These are phyloP conservation scores for Taiozyma onychis DNA, from an alignment of 1,139 yeast species.

Conservation along the genomic window DNA sequence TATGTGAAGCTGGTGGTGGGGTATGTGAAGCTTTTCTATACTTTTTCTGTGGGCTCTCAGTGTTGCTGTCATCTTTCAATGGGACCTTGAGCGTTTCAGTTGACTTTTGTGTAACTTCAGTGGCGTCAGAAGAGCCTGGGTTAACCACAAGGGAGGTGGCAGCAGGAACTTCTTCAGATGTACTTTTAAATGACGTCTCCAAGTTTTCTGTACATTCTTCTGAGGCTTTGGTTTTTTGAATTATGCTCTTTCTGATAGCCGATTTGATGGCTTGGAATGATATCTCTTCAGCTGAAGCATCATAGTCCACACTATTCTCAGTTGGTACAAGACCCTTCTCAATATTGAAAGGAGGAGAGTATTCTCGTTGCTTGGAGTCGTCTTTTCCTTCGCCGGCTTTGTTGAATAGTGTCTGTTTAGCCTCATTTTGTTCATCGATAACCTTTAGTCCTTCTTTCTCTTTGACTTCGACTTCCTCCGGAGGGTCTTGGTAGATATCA, in stretches of 20 bases:
- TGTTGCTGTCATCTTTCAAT: constrained; percentile 19
- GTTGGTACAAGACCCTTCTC: background rate
- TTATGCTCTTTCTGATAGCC: constrained; percentile 24
- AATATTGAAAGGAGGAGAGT: background rate
- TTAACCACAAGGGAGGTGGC: constrained; percentile 15
- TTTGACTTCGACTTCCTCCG: background rate
- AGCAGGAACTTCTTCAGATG: constrained; percentile 14
- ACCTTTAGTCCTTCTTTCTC: background rate
- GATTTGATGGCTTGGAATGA: constrained; percentile 28
- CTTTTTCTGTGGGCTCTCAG: constrained; percentile 12
- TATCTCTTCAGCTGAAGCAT: constrained; percentile 18
- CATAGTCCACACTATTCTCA: constrained; percentile 11
- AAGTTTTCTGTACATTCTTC: constrained; percentile 8
- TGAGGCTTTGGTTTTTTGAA: constrained; percentile 9
- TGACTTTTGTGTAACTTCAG: background rate
- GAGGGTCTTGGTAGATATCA: background rate
- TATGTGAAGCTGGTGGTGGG: constrained; percentile 13
- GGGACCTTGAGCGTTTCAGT: constrained; percentile 20
- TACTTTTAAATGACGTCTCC: constrained; percentile 19
- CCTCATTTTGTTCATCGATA: background rate
- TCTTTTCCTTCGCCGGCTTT: background rate
- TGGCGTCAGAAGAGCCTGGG: constrained; percentile 10
- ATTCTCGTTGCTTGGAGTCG: background rate
- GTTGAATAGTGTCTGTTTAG: background rate
- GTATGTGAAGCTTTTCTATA: constrained; percentile 3